Evolutionary conservation across 2,329 filamentous ascomycete genomes (phyloP).

Genomic region (Sporothrix schenckii): DNA sequence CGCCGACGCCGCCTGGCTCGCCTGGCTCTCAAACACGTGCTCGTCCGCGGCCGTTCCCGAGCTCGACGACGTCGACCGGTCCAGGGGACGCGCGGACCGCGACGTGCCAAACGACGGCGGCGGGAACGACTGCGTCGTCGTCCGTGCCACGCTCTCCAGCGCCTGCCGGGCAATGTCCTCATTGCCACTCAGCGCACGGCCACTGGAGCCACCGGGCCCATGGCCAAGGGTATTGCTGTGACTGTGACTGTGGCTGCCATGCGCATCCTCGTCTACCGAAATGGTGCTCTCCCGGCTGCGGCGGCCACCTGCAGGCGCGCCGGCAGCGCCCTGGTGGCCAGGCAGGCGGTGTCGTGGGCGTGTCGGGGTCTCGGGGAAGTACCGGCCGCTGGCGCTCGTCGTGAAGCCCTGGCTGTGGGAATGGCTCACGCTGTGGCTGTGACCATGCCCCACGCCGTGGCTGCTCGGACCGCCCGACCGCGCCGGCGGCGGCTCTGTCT

Average conservation of each 20-base stretch:
- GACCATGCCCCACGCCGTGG: constrained; percentile 7
- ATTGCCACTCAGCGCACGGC: constrained; percentile 40
- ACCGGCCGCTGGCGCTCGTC: constrained; percentile 41
- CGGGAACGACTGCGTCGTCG: constrained; percentile 16
- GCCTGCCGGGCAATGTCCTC: constrained; percentile 61
- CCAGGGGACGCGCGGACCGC: constrained; percentile 33
- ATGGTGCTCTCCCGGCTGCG: constrained; percentile 85
- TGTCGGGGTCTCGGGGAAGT: constrained; percentile 51
- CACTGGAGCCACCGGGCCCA: neutral
- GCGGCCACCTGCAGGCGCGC: constrained; percentile 46
- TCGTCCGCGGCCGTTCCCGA: constrained; percentile 37
- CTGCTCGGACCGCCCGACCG: constrained; percentile 26
- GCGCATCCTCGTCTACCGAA: constrained; percentile 60
- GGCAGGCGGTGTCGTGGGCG: constrained; percentile 35
- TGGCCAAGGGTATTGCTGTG: neutral
- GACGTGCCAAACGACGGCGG: constrained; percentile 39
- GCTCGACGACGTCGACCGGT: neutral
- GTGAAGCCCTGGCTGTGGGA: constrained; percentile 14
- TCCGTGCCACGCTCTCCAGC: constrained; percentile 54
- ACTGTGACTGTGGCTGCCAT: neutral
- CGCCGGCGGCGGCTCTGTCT: constrained; percentile 56
- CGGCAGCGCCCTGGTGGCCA: constrained; percentile 28
- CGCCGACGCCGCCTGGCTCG: constrained; percentile 74
- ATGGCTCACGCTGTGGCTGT: constrained; percentile 27
- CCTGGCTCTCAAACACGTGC: constrained; percentile 71